These are phyloP conservation scores for Clarireedia monteithiana DNA, from an alignment of 2,329 filamentous ascomycete genomes.

Conservation along the genomic window DNA sequence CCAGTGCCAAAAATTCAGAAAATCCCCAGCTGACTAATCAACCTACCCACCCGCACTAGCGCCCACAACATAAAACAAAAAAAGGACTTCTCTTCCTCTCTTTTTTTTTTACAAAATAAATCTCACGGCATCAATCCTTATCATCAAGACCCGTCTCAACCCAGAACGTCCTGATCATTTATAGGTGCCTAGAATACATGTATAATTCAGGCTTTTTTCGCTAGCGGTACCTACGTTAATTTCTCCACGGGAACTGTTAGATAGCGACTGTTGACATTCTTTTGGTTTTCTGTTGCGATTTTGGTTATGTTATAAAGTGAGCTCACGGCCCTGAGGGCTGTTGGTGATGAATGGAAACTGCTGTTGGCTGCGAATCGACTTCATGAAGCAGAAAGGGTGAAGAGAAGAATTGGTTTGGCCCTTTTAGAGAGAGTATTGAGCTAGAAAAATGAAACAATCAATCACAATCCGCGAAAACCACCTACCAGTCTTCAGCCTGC, in stretches of 20 bases:
- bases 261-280: conserved; percentile 85
- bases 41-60: not conserved
- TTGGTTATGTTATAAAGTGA: not conserved
- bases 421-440: too few species aligned
- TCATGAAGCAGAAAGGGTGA: not conserved
- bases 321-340: not conserved
- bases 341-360: too few species aligned
- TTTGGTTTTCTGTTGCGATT: not conserved
- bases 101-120: conserved; percentile 27
- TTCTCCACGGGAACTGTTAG: conserved; percentile 78
- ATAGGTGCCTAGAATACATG: conserved; percentile 68
- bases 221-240: conserved; percentile 78
- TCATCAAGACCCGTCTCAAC: conserved; percentile 71
- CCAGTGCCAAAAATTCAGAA: conserved; percentile 6
- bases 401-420: too few species aligned
- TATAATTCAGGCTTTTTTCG: conserved; percentile 85
- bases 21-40: not conserved
- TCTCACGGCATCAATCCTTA: conserved; percentile 80
- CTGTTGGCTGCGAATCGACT: too few species aligned
- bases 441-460: too few species aligned
- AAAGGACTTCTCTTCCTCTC: not conserved
- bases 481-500: too few species aligned
- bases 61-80: not conserved
- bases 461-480: too few species aligned
- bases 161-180: conserved; percentile 87